Evolutionary conservation across 768 basidiomycete species (phyloP).

Genomic region (Asterophora parasitica): DNA sequence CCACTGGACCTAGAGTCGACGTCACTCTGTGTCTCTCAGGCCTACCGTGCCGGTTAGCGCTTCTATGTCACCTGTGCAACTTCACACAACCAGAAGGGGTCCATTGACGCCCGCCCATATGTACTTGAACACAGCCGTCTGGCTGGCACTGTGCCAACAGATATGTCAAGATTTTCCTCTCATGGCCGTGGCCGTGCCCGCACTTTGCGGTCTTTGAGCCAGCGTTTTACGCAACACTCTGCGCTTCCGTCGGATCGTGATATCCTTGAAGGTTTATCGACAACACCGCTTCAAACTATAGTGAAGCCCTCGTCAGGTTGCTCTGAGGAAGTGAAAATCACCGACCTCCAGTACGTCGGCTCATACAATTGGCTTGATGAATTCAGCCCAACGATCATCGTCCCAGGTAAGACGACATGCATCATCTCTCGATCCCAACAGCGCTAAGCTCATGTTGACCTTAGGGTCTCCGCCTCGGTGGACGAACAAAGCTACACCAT

Average conservation of each 20-base stretch:
- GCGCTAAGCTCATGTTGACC: not conserved
- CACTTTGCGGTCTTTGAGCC: not conserved
- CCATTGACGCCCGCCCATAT: no score
- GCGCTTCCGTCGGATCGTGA: constrained; percentile 30
- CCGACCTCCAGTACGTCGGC: constrained; percentile 35
- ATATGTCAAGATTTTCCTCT: no score
- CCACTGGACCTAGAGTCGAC: no score
- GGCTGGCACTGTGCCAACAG: no score
- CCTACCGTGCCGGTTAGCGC: no score
- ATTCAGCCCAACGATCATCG: constrained; percentile 42
- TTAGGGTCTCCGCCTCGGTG: constrained; percentile 49
- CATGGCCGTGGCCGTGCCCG: constrained; percentile 3
- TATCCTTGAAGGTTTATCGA: constrained; percentile 30
- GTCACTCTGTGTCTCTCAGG: no score
- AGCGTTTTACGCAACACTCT: no score
- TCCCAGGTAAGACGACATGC: constrained; percentile 40
- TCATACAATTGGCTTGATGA: constrained; percentile 53
- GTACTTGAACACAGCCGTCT: no score
- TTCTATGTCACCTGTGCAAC: no score
- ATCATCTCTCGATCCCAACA: no score
- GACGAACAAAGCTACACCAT: constrained; percentile 44
- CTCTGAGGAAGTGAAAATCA: constrained; percentile 28
- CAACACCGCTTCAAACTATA: constrained; percentile 25
- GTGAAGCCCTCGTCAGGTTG: constrained; percentile 14
- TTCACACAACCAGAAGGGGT: no score